Base-by-base conservation (phyloP, 495 filamentous ascomycete species). In the Xylaria longipes region DNA sequence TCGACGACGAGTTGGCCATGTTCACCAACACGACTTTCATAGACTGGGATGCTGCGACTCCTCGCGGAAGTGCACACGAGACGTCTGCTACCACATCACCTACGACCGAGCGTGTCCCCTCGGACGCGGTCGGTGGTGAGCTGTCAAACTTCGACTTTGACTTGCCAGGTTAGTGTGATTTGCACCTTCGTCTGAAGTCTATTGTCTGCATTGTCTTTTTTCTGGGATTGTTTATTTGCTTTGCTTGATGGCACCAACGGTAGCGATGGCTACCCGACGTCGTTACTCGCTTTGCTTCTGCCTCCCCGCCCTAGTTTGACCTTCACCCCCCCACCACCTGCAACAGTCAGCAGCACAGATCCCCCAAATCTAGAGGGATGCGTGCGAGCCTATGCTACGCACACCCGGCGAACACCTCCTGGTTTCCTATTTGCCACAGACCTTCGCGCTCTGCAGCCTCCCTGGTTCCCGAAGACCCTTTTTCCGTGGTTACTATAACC, bases 1-100 rank as follows among this genome's bases (percentile, higher is more conserved):
- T 84, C 64, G 79, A 80, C 31, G 87, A 91, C 65, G 94, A 96
- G 60, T 86, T 99, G 57, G 92, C 92, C 37, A 85, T 97, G 73
- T 97, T 98, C 87, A 97, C 94, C 70, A 97, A 98, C 81, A 89
- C 93, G 61, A 91, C 96, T 69, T 98, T 98, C 86, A 93, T 93
- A 80, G 94, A 97, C 81, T 95, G 94, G 78, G 95, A 98, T 77
- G 43, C 80, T 86, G 58, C 84, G 86, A 39, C 82, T 82, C 56
- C 82, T 84, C 65, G 75, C 46, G n/a, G 73, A 79, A 68, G 31
- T 76, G 70, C 73, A 72, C 71, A 72, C 71, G 75, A 78, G 33
- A 78, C 80, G 41, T 74, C 68, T 50, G 63, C 77, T 14, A 71
- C 58, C 25, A 77, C 82, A 8, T 77, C 80, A 3, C 73, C 80